Evolutionary conservation across 2,329 filamentous ascomycete species (phyloP), one percentile per base, ranked within the genome.

Genomic region (Proliferodiscus dingleyae): DNA sequence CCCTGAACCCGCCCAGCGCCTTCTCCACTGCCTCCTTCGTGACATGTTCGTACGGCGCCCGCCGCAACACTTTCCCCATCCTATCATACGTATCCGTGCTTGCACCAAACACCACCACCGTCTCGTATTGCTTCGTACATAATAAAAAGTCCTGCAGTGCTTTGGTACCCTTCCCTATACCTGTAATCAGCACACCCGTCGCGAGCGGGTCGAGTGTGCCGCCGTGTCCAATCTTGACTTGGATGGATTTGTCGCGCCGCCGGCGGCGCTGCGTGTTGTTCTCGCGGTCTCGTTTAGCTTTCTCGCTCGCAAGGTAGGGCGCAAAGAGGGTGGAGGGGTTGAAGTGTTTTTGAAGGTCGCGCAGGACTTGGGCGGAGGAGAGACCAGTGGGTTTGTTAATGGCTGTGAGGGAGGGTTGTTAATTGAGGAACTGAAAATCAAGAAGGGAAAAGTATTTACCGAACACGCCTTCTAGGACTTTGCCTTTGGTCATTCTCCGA

Each of bases 191-290:
- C 19, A 98, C 87, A 37, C 93, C 93, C 1, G 90, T 95, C 7
- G 93, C 93, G 59, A 96, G 77, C 21, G 93, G 93, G 62, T 98
- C 93, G 15, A 98, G 77, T 2, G 93, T 98, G 34, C 93, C 93
- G 50, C 93, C 93, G 69, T 98, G 93, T 26, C 93, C 93, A 61
- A 97, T 87, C 72, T 97, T 98, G 57, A 97, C 84, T 51, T 87
- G 80, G 4, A 83, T 75, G 64, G 80, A 78, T 52, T 75, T 73
- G 37, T 68, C 69, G 52, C 70, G 70, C 50, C 81, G 76, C 49
- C 83, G 77, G 56, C 75, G 73, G 55, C 75, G 75, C 62, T 85
- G 79, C 47, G 72, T 71, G 47, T 75, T 71, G 47, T 69, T 70
- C 64, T 87, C 83, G 54, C 71, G 67, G 13, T 72, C 66, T 47